Evolutionary conservation across 2,329 filamentous ascomycete genomes (phyloP).

Genomic region (Colletotrichum lini): DNA sequence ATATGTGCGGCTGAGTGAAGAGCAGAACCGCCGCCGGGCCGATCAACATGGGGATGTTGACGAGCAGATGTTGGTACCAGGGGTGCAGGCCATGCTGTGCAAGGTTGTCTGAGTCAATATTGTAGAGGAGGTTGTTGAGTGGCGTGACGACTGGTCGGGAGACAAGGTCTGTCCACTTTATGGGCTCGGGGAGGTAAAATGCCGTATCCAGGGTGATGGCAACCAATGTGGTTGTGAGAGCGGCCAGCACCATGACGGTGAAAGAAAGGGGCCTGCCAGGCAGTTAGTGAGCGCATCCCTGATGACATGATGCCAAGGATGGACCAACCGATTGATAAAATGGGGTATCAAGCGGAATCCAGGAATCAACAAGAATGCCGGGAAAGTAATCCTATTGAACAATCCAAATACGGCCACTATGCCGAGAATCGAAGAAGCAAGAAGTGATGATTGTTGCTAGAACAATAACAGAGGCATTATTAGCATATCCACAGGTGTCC

Average conservation of each 20-base stretch:
- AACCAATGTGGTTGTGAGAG: slow-evolving; percentile 76
- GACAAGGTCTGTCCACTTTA: slow-evolving; percentile 76
- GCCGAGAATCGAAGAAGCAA: slow-evolving; percentile 84
- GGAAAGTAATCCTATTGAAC: slow-evolving; percentile 98
- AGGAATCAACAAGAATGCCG: slow-evolving; percentile 90
- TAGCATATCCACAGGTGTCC: slow-evolving; percentile 4
- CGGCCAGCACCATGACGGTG: slow-evolving; percentile 74
- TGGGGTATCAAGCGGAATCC: slow-evolving; percentile 87
- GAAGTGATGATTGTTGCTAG: slow-evolving; percentile 80
- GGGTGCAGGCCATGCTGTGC: slow-evolving; percentile 83
- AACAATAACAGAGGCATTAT: slow-evolving; percentile 13
- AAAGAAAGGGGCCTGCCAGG: slow-evolving; percentile 71
- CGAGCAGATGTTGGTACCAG: slow-evolving; percentile 81
- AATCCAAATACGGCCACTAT: slow-evolving; percentile 87
- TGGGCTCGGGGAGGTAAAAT: slow-evolving; percentile 79
- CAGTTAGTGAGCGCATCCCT: slow-evolving; percentile 21
- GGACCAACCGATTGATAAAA: slow-evolving; percentile 81
- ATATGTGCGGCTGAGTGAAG: slow-evolving; percentile 69
- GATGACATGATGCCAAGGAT: not conserved
- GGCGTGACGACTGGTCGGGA: slow-evolving; percentile 79
- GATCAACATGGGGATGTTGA: slow-evolving; percentile 80
- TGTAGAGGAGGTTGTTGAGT: slow-evolving; percentile 84
- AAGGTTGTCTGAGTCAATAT: slow-evolving; percentile 78
- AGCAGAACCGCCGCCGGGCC: slow-evolving; percentile 78
- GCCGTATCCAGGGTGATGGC: slow-evolving; percentile 88